Evolutionary conservation across 2,329 filamentous ascomycete species (phyloP), one percentile per base, ranked within the genome.

Genomic region (Amesomyces nigricolor): DNA sequence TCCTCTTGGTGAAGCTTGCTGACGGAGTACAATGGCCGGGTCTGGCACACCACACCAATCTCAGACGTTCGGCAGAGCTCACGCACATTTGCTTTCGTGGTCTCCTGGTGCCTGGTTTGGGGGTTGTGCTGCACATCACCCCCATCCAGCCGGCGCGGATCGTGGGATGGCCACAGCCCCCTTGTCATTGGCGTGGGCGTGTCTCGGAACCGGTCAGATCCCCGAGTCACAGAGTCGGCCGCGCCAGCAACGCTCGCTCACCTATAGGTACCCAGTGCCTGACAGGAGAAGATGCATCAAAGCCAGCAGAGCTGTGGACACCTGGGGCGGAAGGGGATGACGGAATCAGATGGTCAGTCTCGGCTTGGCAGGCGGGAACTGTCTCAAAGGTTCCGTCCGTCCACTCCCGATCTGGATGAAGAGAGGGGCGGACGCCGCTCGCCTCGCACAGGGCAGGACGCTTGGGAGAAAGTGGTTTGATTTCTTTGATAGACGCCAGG

Each of bases 341-440:
- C 42, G 51, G 44, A 56, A 56, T 52, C 48, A 53, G 53, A 58
- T 56, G 57, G 44, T 44, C 54, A 58, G 53, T 51, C 17, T 54
- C 10, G 49, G 53, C 58, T 62, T 58, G 60, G 60, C 58, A 54
- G 14, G 48, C 56, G 59, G 57, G 29, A 58, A 42, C 51, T 55
- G 53, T 58, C 53, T 58, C 54, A 58, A 54, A 45, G 52, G 40
- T 53, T 45, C 53, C 53, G 55, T 47, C 43, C 30, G 45, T n/a
- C 43, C 30, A 44, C 39, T 38, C 50, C 52, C 47, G 52, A 55
- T 56, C 47, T 58, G 50, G 55, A 53, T 48, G 47, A 47, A 44
- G 43, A 52, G 56, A 58, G 50, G 49, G 55, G 47, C 49, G 16
- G 46, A 50, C 7, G 39, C 16, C 29, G 30, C 19, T 52, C 54